These are phyloP conservation scores for Penicillium diatomitis DNA, from an alignment of 495 filamentous ascomycete species.

Conservation along the genomic window DNA sequence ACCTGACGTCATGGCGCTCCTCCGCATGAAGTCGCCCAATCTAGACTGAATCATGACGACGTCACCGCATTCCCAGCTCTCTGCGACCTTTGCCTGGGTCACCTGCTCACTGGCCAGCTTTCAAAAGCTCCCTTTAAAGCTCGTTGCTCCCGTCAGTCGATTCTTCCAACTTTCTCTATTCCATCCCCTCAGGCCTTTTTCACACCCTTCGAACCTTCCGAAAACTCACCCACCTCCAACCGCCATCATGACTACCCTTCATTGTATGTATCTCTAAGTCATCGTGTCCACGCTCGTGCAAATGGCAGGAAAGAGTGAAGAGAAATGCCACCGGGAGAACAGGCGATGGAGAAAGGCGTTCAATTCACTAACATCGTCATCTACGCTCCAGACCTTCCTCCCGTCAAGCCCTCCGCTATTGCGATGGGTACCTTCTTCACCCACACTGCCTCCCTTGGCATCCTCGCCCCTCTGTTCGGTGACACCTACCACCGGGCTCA, in stretches of 20 bases:
- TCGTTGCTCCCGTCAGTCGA: background rate
- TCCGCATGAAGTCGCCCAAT: background rate
- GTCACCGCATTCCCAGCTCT: slow-evolving; percentile 18
- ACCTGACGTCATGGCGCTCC: slow-evolving; percentile 20
- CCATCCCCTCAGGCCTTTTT: background rate
- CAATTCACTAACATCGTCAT: no score
- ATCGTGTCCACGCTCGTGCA: no score
- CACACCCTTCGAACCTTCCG: background rate
- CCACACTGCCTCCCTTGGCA: slow-evolving; percentile 70
- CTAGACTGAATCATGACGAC: slow-evolving; percentile 34
- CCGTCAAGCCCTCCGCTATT: slow-evolving; percentile 96
- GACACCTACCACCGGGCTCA: slow-evolving; percentile 92
- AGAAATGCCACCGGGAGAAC: no score
- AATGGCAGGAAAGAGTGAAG: no score
- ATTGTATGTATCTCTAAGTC: slow-evolving; percentile 44
- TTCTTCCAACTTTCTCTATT: background rate
- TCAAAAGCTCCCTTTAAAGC: slow-evolving; percentile 5
- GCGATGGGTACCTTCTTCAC: slow-evolving; percentile 93
- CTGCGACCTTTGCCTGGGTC: background rate
- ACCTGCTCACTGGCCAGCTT: background rate
- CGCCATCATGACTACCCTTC: slow-evolving; percentile 50
- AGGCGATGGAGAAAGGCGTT: no score
- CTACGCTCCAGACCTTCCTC: slow-evolving; percentile 61
- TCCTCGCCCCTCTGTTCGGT: slow-evolving; percentile 85
- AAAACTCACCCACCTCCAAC: background rate